Evolutionary conservation across 192 early-diverging fungal species (phyloP), one percentile per base, ranked within the genome.

Genomic region (Neocallimastix lanati): DNA sequence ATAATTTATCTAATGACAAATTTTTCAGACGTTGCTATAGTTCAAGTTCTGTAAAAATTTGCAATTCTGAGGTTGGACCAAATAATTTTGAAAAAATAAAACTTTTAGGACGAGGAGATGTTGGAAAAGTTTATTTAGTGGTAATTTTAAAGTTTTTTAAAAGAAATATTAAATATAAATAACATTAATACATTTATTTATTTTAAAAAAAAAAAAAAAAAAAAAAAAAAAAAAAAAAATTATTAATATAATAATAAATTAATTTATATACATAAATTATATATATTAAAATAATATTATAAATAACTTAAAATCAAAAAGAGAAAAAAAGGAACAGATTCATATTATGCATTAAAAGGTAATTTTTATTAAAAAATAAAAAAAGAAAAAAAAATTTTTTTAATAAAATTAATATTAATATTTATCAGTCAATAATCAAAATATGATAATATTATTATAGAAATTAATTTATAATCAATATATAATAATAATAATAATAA

Each of bases 261-360:
- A 33, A 28, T 15, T 18, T 28, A 28, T 35, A 28, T 29, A 2
- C 2, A 76, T 0, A 29, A 84, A 82, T 50, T 81, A 77, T 86
- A 29, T 30, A 25, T 21, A 21, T 21, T 21, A 13, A 25, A 21
- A 77, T 77, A 21, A 33, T 77, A 25, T 6, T 4, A 13, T 27
- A 18, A 77, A 18, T 4, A 18, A 1, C 2, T 15, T 28, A 38
- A 58, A 18, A n/a, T 4, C 16, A 37, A 29, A 28, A 27, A 80
- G 80, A 80, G 79, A 78, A 76, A 78, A 82, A 96, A 96, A 82
- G 89, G 91, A 50, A 86, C 90, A 0, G 89, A 88, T 77, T 91
- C 91, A 80, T 89, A 96, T 25, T 99, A 92, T 85, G 97, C 96
- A 12, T 98, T 99, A 96, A 99, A 99, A 89, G 91, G 91, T 93